Conservation (phyloP, 2,329 filamentous ascomycete genomes). For the Gyromitra esculenta region DNA sequence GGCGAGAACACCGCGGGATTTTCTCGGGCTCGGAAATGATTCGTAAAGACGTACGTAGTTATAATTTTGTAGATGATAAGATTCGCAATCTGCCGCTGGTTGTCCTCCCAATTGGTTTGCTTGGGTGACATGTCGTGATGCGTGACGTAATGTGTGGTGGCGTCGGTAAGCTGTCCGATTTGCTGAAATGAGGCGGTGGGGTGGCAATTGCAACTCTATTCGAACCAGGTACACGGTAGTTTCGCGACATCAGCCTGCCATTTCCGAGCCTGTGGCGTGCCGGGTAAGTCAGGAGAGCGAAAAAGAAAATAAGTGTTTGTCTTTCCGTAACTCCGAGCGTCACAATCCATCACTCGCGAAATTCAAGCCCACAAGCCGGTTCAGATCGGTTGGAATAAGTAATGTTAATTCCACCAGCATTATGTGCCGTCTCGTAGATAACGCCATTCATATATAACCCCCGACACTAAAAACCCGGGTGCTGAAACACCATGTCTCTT, state of each 20-base stretch:
- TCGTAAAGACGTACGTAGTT: background rate
- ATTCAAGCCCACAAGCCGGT: background rate
- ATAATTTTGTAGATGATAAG: background rate
- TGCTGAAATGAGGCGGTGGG: constrained; percentile 39
- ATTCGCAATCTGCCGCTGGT: background rate
- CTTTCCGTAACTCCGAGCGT: background rate
- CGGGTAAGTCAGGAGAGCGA: background rate
- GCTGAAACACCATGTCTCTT: background rate
- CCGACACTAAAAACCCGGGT: too few relatives aligned
- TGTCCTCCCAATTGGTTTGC: background rate
- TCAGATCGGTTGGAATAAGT: background rate
- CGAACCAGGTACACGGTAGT: background rate
- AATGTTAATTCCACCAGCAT: background rate
- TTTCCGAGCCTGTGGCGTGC: background rate
- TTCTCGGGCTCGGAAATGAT: background rate
- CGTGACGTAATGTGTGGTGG: constrained; percentile 4
- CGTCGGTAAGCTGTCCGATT: constrained; percentile 45
- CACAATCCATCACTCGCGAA: background rate
- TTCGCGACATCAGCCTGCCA: background rate
- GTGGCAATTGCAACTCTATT: constrained; percentile 15
- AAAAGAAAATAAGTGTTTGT: background rate
- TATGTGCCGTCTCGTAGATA: background rate
- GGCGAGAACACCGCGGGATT: background rate
- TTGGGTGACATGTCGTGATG: constrained; percentile 12
- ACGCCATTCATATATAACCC: background rate